These are phyloP conservation scores for Serendipita sp. DNA, from an alignment of 768 basidiomycete species.

Conservation along the genomic window DNA sequence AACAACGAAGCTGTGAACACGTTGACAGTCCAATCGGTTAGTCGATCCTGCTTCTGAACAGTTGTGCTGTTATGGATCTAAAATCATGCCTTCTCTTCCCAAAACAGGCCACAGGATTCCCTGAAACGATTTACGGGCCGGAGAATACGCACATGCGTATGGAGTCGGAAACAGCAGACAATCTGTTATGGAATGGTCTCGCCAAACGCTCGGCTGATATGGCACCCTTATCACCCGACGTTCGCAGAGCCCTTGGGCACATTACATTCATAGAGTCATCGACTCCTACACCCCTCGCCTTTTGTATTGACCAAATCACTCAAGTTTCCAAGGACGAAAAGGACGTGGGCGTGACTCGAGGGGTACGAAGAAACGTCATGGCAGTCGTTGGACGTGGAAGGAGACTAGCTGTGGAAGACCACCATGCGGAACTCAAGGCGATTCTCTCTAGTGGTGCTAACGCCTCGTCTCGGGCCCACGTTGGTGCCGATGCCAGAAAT, in stretches of 20 bases:
- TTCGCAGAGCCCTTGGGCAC: constrained; percentile 33
- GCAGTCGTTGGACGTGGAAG: constrained; percentile 60
- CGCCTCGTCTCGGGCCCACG: constrained; percentile 12
- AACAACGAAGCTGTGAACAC: constrained; percentile 4
- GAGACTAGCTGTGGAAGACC: constrained; percentile 43
- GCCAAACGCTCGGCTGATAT: constrained; percentile 20
- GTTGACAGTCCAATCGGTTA: constrained; percentile 8
- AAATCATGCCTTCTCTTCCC: neutral
- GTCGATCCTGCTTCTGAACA: neutral
- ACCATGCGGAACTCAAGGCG: constrained; percentile 36
- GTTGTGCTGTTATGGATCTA: no score
- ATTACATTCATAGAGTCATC: constrained; percentile 40
- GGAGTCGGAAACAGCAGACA: constrained; percentile 70
- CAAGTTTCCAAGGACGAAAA: constrained; percentile 17
- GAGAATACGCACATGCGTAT: constrained; percentile 47
- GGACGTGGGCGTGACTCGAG: constrained; percentile 11
- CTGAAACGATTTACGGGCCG: constrained; percentile 59
- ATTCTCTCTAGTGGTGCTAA: constrained; percentile 17
- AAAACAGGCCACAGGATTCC: constrained; percentile 29
- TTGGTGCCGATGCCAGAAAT: constrained; percentile 23
- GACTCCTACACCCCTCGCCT: constrained; percentile 39
- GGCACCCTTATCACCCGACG: constrained; percentile 15
- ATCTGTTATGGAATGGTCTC: constrained; percentile 55
- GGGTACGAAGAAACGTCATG: constrained; percentile 31
- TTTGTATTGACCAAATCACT: constrained; percentile 29